phyloP scores from a whole-genome alignment of 2,329 filamentous ascomycete genomes.

The Nigrospora oryzae region DNA sequence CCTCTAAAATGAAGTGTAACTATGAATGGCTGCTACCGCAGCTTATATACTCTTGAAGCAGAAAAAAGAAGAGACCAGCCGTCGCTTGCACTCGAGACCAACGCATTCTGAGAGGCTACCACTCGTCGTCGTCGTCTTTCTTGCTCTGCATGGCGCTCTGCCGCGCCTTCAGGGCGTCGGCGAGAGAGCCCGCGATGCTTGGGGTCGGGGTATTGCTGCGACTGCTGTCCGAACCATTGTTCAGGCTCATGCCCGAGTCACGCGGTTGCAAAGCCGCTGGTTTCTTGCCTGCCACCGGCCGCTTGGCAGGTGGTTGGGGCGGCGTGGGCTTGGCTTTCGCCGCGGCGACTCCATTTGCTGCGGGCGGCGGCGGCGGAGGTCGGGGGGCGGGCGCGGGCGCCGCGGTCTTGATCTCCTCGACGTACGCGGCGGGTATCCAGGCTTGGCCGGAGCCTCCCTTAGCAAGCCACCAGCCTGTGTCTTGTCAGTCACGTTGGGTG shows the following conservation, averaged over 20 bases:
- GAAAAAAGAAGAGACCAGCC: too few relatives aligned
- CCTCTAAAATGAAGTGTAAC: too few relatives aligned
- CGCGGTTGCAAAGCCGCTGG: conserved; percentile 61
- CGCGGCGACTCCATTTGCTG: conserved; percentile 32
- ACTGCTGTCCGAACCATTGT: conserved; percentile 52
- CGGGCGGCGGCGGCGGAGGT: conserved; percentile 54
- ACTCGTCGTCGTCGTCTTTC: conserved; percentile 62
- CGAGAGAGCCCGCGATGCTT: conserved; percentile 64
- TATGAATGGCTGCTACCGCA: too few relatives aligned
- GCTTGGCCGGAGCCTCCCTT: conserved; percentile 68
- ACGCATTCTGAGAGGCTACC: conserved; percentile 31
- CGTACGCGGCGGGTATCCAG: conserved; percentile 90
- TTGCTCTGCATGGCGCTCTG: conserved; percentile 69
- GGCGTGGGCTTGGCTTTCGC: conserved; percentile 60
- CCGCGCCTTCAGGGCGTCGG: conserved; percentile 68
- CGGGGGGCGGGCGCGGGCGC: conserved; percentile 53
- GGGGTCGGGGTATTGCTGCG: conserved; percentile 65
- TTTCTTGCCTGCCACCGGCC: conserved; percentile 66
- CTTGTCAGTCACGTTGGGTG: conserved; percentile 21
- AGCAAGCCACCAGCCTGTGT: conserved; percentile 87
- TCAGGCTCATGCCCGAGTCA: conserved; percentile 60
- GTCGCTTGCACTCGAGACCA: too few relatives aligned
- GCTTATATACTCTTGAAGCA: too few relatives aligned
- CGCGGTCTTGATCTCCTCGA: conserved; percentile 66
- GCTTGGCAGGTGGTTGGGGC: conserved; percentile 71